Percentiles rank a stretch among this genome's conserved stretches.
Evolutionary conservation across 1,139 yeast genomes (phyloP).

Genomic region (Scheffersomyces segobiensis): DNA sequence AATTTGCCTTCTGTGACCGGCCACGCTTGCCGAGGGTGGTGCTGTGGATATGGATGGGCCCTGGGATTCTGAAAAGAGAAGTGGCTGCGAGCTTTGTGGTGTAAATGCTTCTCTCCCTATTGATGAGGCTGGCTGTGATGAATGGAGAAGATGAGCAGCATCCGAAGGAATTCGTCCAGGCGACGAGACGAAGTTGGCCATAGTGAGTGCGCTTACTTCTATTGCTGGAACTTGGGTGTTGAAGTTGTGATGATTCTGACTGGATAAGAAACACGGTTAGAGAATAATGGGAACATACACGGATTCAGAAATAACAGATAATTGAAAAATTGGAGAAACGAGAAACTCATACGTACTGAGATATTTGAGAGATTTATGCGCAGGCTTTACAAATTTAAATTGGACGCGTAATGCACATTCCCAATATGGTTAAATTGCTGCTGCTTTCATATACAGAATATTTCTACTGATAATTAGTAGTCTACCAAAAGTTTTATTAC

Average conservation of each 20-base stretch:
- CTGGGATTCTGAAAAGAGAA: slow-evolving; percentile 15
- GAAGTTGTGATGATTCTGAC: background rate
- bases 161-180: slow-evolving; percentile 50
- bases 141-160: slow-evolving; percentile 43
- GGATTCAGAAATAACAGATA: background rate
- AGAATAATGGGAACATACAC: background rate
- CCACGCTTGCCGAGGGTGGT: slow-evolving; percentile 19
- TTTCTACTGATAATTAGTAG: no score
- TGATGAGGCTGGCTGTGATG: slow-evolving; percentile 49
- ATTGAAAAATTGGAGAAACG: background rate
- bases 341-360: background rate
- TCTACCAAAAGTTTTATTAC: background rate
- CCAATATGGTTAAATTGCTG: slow-evolving; percentile 22
- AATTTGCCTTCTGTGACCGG: slow-evolving; percentile 52
- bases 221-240: background rate
- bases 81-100: slow-evolving; percentile 18
- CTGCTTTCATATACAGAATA: background rate
- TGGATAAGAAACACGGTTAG: background rate
- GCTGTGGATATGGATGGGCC: slow-evolving; percentile 16
- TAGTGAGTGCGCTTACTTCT: slow-evolving; percentile 9
- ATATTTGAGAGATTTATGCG: background rate
- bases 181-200: slow-evolving; percentile 50
- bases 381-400: background rate
- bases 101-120: slow-evolving; percentile 35
- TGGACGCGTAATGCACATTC: slow-evolving; percentile 15